Evolutionary conservation across 306 rosid genomes (phyloP).

Genomic region (Citrullus amarus): DNA sequence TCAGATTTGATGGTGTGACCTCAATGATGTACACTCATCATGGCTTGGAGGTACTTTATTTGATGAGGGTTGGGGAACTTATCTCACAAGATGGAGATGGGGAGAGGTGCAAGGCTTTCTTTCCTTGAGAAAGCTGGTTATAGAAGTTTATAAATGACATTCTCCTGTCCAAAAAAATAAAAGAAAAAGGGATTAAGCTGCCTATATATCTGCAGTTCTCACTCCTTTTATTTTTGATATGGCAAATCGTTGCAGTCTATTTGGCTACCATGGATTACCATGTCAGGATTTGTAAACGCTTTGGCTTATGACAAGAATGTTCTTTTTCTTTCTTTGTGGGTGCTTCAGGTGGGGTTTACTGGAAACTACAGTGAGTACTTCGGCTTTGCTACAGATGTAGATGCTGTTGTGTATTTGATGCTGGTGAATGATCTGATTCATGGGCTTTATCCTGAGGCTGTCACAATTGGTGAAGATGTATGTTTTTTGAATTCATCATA

Average conservation of each 20-base stretch:
- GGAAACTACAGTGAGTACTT: slow-evolving; percentile 93
- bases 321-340: background rate
- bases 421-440: slow-evolving; percentile 92
- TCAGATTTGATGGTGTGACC: slow-evolving; percentile 96
- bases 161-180: background rate
- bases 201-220: background rate
- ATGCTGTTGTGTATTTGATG: slow-evolving; percentile 91
- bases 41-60: slow-evolving; percentile 58
- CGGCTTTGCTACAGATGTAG: slow-evolving; percentile 77
- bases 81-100: background rate
- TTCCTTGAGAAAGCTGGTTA: background rate
- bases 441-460: slow-evolving; percentile 88
- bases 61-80: background rate
- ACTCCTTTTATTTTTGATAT: background rate
- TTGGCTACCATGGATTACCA: background rate
- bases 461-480: slow-evolving; percentile 96
- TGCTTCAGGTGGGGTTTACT: slow-evolving; percentile 61
- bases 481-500: slow-evolving; percentile 19
- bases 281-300: background rate
- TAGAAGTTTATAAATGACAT: background rate
- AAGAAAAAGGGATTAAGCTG: background rate
- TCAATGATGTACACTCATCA: slow-evolving; percentile 99
- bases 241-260: background rate
- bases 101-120: background rate
- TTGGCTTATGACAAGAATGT: background rate